Evolutionary conservation across 495 filamentous ascomycete genomes (phyloP), one percentile per base, ranked within the genome.

Genomic region (Aspergillus haitiensis): DNA sequence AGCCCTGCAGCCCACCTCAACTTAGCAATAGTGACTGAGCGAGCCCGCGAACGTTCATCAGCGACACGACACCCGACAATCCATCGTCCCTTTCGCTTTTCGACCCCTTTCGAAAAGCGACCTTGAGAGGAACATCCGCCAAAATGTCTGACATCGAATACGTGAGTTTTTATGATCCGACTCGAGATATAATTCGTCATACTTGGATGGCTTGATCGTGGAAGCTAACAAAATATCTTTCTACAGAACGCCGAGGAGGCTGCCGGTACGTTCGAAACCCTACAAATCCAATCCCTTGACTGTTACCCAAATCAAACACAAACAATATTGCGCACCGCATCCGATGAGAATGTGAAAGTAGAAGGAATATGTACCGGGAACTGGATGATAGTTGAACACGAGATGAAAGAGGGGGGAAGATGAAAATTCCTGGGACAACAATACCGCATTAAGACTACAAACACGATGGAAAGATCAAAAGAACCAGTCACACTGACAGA

Each of bases 61-160:
- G 75, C 76, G 75, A 77, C 75, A 72, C 73, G 72, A 76, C 70
- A 68, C 21, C 58, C 72, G 73, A 75, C 77, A 79, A 78, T 70
- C 69, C 64, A 73, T 75, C 67, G 70, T 72, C 71, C 68, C 40
- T 71, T 70, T 77, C 75, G 74, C 73, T 77, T 79, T 80, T 79
- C 78, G 73, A 81, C 73, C 72, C 59, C 64, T 69, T 72, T 78
- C 79, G 75, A 68, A 75, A 81, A 76, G 77, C 80, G 75, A 75
- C 72, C 68, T 72, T 67, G 67, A 70, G 73, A 78, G 75, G 79
- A 74, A 74, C 67, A 67, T 70, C 79, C 82, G 83, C 81, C 85
- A 93, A 81, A 82, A 96, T 96, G 92, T 92, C 92, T 85, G 92
- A 96, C 82, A 70, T 69, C 70, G 88, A 92, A 81, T 96, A 96